Percentiles rank a stretch among this genome's conserved stretches.
Evolutionary conservation across 495 filamentous ascomycete species (phyloP).

Genomic region (Penicillium lagena): DNA sequence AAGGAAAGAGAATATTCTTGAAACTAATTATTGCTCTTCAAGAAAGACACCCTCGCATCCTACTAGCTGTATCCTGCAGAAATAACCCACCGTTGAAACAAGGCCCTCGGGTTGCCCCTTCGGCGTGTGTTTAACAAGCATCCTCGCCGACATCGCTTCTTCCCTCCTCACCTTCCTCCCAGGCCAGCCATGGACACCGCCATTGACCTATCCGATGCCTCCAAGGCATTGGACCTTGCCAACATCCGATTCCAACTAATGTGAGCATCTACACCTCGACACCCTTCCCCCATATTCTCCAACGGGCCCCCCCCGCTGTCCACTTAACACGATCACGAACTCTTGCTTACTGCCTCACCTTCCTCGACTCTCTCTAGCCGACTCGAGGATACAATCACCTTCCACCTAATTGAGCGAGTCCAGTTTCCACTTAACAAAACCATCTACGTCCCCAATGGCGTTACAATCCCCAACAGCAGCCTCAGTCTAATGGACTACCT

Average conservation of each 20-base stretch:
- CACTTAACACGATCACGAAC: not conserved
- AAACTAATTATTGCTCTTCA: too few species aligned
- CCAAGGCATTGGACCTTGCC: constrained; percentile 78
- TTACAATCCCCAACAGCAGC: constrained; percentile 63
- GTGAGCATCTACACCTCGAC: constrained; percentile 40
- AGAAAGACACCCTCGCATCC: too few species aligned
- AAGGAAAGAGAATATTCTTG: too few species aligned
- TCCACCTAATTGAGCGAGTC: constrained; percentile 94
- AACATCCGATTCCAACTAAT: constrained; percentile 96
- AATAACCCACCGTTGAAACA: too few species aligned
- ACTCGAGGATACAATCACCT: constrained; percentile 96
- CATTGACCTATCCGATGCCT: constrained; percentile 78
- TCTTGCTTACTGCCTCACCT: too few species aligned
- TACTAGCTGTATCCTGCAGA: too few species aligned
- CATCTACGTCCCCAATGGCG: constrained; percentile 78
- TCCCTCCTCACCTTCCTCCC: constrained; percentile 6
- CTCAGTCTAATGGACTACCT: constrained; percentile 93
- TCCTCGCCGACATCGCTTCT: constrained; percentile 11
- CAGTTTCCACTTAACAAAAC: constrained; percentile 92
- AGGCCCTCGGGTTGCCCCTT: too few species aligned
- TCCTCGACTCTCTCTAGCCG: constrained; percentile 49
- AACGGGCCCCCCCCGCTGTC: not conserved
- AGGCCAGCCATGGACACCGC: constrained; percentile 68
- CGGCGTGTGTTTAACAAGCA: too few species aligned
- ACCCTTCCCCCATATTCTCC: constrained; percentile 4